phyloP scores from a whole-genome alignment of 495 filamentous ascomycete genomes.

The Cercophora newfieldiana region DNA sequence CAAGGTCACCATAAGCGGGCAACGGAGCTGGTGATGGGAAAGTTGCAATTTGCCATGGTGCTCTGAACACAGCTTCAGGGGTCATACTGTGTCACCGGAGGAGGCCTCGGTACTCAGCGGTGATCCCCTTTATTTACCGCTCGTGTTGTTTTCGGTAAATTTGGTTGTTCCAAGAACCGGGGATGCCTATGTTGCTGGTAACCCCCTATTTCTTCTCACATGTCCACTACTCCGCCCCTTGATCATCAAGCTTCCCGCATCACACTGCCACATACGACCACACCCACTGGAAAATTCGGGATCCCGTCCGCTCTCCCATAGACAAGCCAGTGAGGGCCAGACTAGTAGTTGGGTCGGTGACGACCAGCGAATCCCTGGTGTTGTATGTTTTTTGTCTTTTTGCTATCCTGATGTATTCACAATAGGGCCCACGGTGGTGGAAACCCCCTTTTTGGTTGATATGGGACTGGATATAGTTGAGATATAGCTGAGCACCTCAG shows the following conservation, averaged over 20 bases:
- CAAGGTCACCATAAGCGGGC: neutral
- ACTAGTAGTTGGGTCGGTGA: conserved; percentile 53
- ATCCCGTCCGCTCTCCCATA: conserved; percentile 56
- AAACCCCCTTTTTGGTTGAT: too few species aligned
- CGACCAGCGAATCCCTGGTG: conserved; percentile 35
- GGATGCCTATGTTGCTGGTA: neutral
- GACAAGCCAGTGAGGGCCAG: conserved; percentile 37
- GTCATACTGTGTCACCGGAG: neutral
- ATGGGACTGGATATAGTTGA: too few species aligned
- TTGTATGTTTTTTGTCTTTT: conserved; percentile 20
- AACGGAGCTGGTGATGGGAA: neutral
- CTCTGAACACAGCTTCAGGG: neutral
- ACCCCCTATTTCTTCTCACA: too few species aligned
- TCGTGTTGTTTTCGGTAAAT: too few species aligned
- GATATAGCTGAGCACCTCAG: too few species aligned
- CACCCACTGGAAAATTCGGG: conserved; percentile 46
- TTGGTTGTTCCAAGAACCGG: too few species aligned
- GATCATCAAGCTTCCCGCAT: too few species aligned
- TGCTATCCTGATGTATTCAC: too few species aligned
- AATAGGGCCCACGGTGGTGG: too few species aligned
- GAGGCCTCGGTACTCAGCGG: neutral
- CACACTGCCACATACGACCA: conserved; percentile 46
- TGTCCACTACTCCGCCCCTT: too few species aligned
- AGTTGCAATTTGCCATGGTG: neutral
- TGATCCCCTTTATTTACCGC: neutral